phyloP scores from a whole-genome alignment of 805 yeast species.

The Yarrowia osloensis region DNA sequence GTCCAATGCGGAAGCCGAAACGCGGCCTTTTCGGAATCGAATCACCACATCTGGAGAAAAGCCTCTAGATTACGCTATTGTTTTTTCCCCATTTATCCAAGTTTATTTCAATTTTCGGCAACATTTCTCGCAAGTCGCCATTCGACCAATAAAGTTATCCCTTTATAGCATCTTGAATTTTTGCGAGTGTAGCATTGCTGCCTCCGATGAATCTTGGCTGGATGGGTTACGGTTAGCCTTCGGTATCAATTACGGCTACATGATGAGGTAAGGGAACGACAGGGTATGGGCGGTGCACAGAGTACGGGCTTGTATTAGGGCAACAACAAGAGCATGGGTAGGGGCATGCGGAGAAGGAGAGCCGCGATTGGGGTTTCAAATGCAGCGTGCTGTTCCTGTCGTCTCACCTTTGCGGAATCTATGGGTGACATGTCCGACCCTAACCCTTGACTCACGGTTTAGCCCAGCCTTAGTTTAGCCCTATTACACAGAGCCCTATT shows the following conservation, averaged over 20 bases:
- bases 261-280: constrained; percentile 11
- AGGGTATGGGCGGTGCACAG: background rate
- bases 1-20: background rate
- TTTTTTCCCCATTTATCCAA: background rate
- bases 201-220: constrained; percentile 25
- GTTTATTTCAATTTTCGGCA: background rate
- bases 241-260: background rate
- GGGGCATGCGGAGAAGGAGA: no score
- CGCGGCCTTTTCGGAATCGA: no score
- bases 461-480: constrained; percentile 19
- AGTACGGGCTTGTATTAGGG: background rate
- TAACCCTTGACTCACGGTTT: constrained; percentile 21
- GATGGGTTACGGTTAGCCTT: constrained; percentile 12
- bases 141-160: constrained; percentile 13
- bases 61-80: no score
- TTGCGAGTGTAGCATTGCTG: constrained; percentile 25
- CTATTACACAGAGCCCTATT: constrained; percentile 6
- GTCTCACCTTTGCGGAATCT: no score
- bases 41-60: no score
- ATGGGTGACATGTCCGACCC: background rate
- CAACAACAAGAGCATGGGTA: no score
- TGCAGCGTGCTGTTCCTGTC: no score
- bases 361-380: no score
- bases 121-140: background rate
- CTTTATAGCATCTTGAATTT: background rate